Percentiles rank a stretch among this genome's conserved stretches.
Evolutionary conservation across 2,329 filamentous ascomycete species (phyloP).

Genomic region (Ophiostoma quercus): DNA sequence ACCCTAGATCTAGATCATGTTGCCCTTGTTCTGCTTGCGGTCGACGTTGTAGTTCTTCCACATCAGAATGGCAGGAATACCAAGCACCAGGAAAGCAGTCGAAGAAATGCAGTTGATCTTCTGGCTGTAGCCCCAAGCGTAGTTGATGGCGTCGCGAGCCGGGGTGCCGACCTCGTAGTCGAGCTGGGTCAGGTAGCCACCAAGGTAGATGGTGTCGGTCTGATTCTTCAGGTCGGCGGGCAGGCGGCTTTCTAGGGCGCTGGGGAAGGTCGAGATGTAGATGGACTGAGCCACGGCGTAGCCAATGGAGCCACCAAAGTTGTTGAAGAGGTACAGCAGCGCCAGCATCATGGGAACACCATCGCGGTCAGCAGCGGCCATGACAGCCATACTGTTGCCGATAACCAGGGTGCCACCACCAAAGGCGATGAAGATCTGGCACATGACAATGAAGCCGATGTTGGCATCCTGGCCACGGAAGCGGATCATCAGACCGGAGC

Average conservation of each 20-base stretch:
- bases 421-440: conserved; percentile 51
- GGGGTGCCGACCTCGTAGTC: conserved; percentile 46
- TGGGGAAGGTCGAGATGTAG: conserved; percentile 54
- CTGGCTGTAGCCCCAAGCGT: conserved; percentile 51
- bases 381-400: conserved; percentile 53
- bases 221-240: conserved; percentile 45
- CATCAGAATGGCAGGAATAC: conserved; percentile 25
- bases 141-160: conserved; percentile 50
- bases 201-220: conserved; percentile 36
- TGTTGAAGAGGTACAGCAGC: conserved; percentile 52
- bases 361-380: conserved; percentile 54
- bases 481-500: conserved; percentile 51
- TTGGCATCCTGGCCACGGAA: conserved; percentile 49
- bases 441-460: conserved; percentile 52
- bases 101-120: conserved; percentile 46
- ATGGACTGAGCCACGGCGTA: conserved; percentile 55
- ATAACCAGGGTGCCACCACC: conserved; percentile 55
- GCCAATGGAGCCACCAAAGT: conserved; percentile 57
- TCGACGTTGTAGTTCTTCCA: conserved; percentile 30
- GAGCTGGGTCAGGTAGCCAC: conserved; percentile 51
- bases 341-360: conserved; percentile 54
- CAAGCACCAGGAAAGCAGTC: conserved; percentile 33
- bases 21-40: conserved; percentile 29
- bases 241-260: conserved; percentile 45
- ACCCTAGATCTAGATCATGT: conserved; percentile 25